Evolutionary conservation across 2,329 filamentous ascomycete genomes (phyloP), one percentile per base, ranked within the genome.

Genomic region (Talaromyces sp.): DNA sequence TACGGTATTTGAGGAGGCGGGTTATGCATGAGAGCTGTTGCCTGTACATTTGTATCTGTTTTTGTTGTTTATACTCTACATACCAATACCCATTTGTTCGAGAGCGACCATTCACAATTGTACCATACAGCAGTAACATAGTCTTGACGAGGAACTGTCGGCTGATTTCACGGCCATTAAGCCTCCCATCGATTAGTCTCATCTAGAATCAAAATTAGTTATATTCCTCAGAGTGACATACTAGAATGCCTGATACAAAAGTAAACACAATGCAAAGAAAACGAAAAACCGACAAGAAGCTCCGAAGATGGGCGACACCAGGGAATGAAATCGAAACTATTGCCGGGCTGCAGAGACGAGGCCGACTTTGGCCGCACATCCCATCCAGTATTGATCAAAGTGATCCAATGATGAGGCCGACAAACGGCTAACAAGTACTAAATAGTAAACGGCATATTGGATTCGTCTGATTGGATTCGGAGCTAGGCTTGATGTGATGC

Each of bases 1-100:
- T 27, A 88, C 88, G 13, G 75, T 93, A 57, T 93, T 94, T 76
- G 89, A 89, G 62, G 91, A 94, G 75, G 88, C 92, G 31, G 86
- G 85, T 45, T 92, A 89, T 39, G 33, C 33, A 56, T 56, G n/a
- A 56, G 11, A 39, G n/a, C n/a, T 11, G 19, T 24, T 9, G 33
- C n/a, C 22, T 56, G 31, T 39, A 37, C 33, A 22, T 24, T 7
- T 37, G 33, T 54, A 22, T 56, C 33, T 39, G 39, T 37, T 39
- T n/a, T 54, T 37, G 33, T 22, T 22, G n/a, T 61, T 59, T 13
- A 37, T 31, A 22, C 13, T 59, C 10, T 33, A 24, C 2, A 9
- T 45, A 59, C 56, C 35, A 27, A 59, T 59, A 41, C 56, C 39
- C 39, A 24, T 59, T 27, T 62, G 35, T 39, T 37, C 33, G 33